Conservation (phyloP, 2,329 filamentous ascomycete species). For the Fusarium algeriense region DNA sequence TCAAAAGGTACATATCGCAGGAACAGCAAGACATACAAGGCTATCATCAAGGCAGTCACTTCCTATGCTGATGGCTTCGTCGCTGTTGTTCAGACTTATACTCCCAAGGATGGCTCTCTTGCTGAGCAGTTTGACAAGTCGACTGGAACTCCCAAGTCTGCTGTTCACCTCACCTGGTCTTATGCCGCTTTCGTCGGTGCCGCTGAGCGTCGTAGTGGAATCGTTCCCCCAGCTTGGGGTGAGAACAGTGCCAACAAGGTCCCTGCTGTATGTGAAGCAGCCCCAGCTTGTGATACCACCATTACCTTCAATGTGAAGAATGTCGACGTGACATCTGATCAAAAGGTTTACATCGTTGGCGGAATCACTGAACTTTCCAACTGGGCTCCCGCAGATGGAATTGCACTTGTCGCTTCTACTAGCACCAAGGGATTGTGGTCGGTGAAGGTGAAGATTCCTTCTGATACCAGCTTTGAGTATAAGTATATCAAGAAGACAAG, state of each 20-base stretch:
- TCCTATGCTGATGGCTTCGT: conserved; percentile 30
- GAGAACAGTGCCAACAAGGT: conserved; percentile 36
- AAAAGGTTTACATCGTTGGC: conserved; percentile 42
- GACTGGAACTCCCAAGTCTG: conserved; percentile 67
- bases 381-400: conserved; percentile 56
- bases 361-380: conserved; percentile 55
- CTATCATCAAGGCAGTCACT: conserved; percentile 20
- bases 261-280: conserved; percentile 32
- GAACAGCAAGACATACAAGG: conserved; percentile 12
- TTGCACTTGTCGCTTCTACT: conserved; percentile 64
- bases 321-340: conserved; percentile 26
- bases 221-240: conserved; percentile 67
- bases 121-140: conserved; percentile 73
- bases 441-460: conserved; percentile 61
- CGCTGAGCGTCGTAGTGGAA: conserved; percentile 63
- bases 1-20: conserved; percentile 25
- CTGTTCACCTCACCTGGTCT: conserved; percentile 77
- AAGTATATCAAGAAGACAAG: conserved; percentile 70
- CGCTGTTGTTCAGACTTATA: conserved; percentile 70
- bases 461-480: conserved; percentile 67
- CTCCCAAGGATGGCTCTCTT: conserved; percentile 70
- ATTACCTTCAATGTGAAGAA: conserved; percentile 40
- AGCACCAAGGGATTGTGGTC: conserved; percentile 64
- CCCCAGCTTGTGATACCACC: conserved; percentile 44
- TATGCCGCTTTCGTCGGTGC: conserved; percentile 75